Evolutionary conservation across 164 flowering plant genomes (phyloP).

Genomic region (Warburgia ugandensis): DNA sequence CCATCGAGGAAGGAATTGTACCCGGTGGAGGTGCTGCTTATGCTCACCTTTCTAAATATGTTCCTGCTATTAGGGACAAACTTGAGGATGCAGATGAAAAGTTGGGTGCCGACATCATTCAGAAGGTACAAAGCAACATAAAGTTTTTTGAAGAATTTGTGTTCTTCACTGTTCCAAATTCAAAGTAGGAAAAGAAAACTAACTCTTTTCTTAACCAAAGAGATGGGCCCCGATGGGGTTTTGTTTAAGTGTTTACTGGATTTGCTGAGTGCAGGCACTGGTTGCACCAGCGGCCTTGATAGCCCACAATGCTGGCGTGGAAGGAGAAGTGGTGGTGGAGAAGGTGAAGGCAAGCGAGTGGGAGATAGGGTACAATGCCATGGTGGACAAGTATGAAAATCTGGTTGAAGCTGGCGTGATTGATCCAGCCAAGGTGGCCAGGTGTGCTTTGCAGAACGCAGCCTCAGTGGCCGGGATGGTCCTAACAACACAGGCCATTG

Average conservation of each 20-base stretch:
- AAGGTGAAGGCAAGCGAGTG: constrained; percentile 76
- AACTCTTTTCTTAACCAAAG: too few relatives aligned
- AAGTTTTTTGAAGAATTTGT: background rate
- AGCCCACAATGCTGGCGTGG: constrained; percentile 96
- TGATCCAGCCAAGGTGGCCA: constrained; percentile 96
- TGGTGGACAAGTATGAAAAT: constrained; percentile 83
- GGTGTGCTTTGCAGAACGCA: constrained; percentile 94
- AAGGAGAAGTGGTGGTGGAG: constrained; percentile 99
- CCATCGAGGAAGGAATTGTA: constrained; percentile 97
- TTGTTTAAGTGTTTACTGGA: too few relatives aligned
- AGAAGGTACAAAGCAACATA: constrained; percentile 59
- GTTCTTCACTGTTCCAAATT: background rate
- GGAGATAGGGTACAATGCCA: constrained; percentile 96
- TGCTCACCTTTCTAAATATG: constrained; percentile 66
- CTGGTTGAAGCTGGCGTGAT: constrained; percentile 82
- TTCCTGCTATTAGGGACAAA: constrained; percentile 76
- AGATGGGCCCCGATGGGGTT: too few relatives aligned
- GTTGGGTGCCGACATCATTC: constrained; percentile 89
- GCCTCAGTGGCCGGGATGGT: constrained; percentile 99
- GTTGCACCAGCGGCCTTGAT: constrained; percentile 84
- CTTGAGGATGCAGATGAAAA: constrained; percentile 81
- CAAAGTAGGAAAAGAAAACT: too few relatives aligned
- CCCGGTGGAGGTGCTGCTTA: constrained; percentile 98
- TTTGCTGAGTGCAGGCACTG: constrained; percentile 82
- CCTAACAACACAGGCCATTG: constrained; percentile 96